Base-by-base conservation (phyloP, 1,284 basidiomycete genomes). In the Pisolithus thermaeus region DNA sequence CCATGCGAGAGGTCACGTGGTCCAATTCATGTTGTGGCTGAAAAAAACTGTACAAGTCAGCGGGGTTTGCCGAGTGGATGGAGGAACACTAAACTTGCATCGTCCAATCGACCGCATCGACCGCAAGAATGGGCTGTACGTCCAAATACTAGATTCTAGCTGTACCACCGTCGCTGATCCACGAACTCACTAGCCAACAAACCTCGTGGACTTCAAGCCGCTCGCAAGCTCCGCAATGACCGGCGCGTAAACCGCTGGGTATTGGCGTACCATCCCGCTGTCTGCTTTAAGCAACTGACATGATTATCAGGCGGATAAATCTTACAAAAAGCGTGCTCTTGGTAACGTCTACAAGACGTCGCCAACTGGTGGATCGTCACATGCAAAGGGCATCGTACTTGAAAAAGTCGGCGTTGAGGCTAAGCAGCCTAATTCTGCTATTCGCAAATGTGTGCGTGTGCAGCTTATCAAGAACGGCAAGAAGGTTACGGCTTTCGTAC, bases 401-500 rank as follows among this genome's bases (percentile, higher is more conserved):
- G 97, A 99, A 80, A 99, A 99, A 83, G 90, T 95, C 60, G 87
- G 88, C 61, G 87, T 92, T 58, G 89, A 91, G 74, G 93, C 92
- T 67, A 96, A 96, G 78, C 92, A 97, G 73, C 97, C 97, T 77
- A 99, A 99, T 85, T 99, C 97, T 70, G 97, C 97, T 72, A 98
- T 99, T 74, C 93, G 97, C 76, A 99, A 99, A 77, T 99, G 97
- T 81, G 97, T 99, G 63, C 92, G 97, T 80, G 97, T 99, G 58
- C 97, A 99, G 72, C 83, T 99, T 67, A 99, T 99, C 77, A 99
- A 99, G 86, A 99, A 99, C 81, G 97, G 97, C 67, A 99, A 99
- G 90, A 98, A 99, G 77, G 93, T 95, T 69, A 95, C 93, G 57
- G 92, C 92, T 66, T 96, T 71, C 72, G 80, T 83, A 30, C 80